Conservation (phyloP, 176 grass and related monocot species). For the Aegilops umbellulata region DNA sequence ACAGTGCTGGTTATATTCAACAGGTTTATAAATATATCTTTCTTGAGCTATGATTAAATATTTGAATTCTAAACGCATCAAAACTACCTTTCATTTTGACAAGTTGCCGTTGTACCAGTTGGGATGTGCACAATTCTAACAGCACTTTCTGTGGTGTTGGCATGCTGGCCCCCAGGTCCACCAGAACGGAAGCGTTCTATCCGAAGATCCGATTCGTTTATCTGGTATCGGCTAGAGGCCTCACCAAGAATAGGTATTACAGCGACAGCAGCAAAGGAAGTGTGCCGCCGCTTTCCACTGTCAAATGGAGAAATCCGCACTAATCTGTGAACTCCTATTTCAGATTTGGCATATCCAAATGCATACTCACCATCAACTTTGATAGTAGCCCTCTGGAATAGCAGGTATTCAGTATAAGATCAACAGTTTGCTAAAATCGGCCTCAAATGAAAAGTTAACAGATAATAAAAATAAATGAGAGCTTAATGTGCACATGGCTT, state of each 20-base stretch:
- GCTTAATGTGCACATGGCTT: background rate
- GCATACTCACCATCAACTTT: conserved; percentile 92
- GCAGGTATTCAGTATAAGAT: conserved; percentile 1
- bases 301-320: conserved; percentile 97
- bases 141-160: conserved; percentile 92
- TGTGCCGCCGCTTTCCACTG: conserved; percentile 79
- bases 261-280: conserved; percentile 92
- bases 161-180: conserved; percentile 94
- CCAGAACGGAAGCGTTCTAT: conserved; percentile 87
- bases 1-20: background rate
- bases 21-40: background rate
- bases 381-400: conserved; percentile 82
- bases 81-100: conserved; percentile 95
- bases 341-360: conserved; percentile 87
- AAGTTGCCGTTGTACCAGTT: conserved; percentile 81
- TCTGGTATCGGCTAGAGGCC: conserved; percentile 62
- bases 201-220: conserved; percentile 89
- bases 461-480: background rate
- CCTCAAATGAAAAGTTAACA: background rate
- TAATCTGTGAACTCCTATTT: conserved; percentile 88
- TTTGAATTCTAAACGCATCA: conserved; percentile 22
- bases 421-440: background rate
- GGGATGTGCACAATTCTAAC: conserved; percentile 95
- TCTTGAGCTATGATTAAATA: background rate
- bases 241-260: conserved; percentile 91